A percentile compares a stretch with the other conserved stretches of the same genome.
Evolutionary conservation across 257 asterid species (phyloP).

Genomic region (Lycium ferocissimum): DNA sequence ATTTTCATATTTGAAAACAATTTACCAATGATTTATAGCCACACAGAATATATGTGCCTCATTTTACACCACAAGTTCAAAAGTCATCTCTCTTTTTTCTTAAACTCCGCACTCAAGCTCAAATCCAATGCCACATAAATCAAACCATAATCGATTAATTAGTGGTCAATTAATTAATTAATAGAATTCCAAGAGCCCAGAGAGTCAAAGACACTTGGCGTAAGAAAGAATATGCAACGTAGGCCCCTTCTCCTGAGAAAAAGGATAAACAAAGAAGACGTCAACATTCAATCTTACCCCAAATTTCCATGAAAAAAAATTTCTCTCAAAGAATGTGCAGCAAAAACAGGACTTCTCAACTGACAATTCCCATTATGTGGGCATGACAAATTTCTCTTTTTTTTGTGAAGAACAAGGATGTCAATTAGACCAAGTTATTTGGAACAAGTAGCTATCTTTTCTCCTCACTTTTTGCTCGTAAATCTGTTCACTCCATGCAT

Average conservation of each 20-base stretch:
- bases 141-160: too few species aligned
- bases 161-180: too few species aligned
- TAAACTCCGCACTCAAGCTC: too few species aligned
- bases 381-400: background rate
- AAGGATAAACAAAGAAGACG: background rate
- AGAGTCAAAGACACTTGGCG: too few species aligned
- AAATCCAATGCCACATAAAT: too few species aligned
- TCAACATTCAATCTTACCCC: constrained; percentile 14
- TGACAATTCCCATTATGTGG: background rate
- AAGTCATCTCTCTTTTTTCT: too few species aligned
- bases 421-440: background rate
- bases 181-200: too few species aligned
- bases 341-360: constrained; percentile 21
- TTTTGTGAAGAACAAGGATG: background rate
- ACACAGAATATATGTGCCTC: too few species aligned
- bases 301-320: background rate
- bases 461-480: background rate
- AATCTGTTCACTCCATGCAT: constrained; percentile 9
- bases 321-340: background rate
- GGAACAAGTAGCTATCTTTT: background rate
- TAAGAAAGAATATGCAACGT: constrained; percentile 5
- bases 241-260: background rate
- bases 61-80: too few species aligned
- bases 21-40: too few species aligned
- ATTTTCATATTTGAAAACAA: too few species aligned